Conservation (phyloP, 2,329 filamentous ascomycete genomes). For the Myriosclerotinia scirpicola region DNA sequence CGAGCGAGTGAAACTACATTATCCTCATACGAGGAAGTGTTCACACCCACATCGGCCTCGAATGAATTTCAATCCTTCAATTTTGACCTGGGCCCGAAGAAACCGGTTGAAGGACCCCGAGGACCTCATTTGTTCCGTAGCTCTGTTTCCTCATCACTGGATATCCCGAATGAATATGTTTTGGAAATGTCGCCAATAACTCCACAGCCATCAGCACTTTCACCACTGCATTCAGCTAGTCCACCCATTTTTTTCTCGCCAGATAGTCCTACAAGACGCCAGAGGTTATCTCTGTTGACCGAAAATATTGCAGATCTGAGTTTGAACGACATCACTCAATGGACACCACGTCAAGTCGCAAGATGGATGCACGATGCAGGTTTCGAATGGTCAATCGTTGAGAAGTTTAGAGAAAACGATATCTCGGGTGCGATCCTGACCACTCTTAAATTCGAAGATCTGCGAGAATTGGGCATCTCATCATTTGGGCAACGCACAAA, state of each 20-base stretch:
- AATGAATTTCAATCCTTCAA: constrained; percentile 61
- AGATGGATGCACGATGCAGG: constrained; percentile 84
- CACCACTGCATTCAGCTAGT: constrained; percentile 34
- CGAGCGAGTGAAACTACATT: constrained; percentile 81
- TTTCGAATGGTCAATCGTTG: constrained; percentile 73
- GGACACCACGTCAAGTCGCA: constrained; percentile 75
- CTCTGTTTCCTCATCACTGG: constrained; percentile 58
- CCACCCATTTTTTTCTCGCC: constrained; percentile 24
- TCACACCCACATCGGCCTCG: constrained; percentile 67
- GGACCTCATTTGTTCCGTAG: constrained; percentile 85
- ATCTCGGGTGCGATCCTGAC: constrained; percentile 86
- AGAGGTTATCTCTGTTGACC: constrained; percentile 36
- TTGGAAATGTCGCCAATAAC: constrained; percentile 74
- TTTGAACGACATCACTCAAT: constrained; percentile 58
- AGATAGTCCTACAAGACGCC: constrained; percentile 5
- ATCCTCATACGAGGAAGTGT: constrained; percentile 81
- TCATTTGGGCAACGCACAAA: constrained; percentile 80
- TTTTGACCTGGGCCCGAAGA: constrained; percentile 56
- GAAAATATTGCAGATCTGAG: constrained; percentile 60
- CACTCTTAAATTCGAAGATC: constrained; percentile 86
- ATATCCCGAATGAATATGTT: constrained; percentile 51
- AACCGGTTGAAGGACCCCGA: constrained; percentile 73
- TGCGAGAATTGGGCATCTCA: constrained; percentile 76
- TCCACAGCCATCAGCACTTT: constrained; percentile 54
- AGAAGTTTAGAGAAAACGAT: constrained; percentile 88